Conservation (phyloP, 495 filamentous ascomycete genomes). For the Penicillium diatomitis region DNA sequence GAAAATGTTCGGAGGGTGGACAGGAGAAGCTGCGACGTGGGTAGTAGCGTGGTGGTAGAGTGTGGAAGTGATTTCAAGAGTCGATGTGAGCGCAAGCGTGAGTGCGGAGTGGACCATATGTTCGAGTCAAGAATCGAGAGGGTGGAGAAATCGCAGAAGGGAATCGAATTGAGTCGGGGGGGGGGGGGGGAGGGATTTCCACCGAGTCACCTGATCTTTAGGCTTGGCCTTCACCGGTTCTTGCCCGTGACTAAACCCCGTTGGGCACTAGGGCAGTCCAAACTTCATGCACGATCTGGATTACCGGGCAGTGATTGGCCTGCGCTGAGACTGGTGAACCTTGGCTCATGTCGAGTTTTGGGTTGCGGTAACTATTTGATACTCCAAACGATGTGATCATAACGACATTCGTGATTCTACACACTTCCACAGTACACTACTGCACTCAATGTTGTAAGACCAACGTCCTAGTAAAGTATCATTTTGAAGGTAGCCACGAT, state of each 20-base stretch:
- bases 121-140: background rate
- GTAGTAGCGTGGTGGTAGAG: background rate
- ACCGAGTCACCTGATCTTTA: background rate
- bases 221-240: background rate
- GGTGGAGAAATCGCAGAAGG: background rate
- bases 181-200: background rate
- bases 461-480: no score
- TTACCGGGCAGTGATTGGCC: no score
- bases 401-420: no score
- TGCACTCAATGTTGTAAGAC: no score
- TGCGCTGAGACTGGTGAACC: no score
- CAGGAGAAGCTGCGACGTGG: background rate
- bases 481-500: no score
- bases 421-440: no score
- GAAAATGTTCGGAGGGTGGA: background rate
- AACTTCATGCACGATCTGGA: no score
- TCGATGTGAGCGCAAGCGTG: background rate
- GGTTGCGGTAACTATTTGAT: background rate
- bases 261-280: background rate
- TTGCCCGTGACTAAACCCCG: background rate
- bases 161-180: background rate
- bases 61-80: background rate
- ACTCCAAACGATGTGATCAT: background rate
- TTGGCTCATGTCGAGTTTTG: constrained; percentile 1
- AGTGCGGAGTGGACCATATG: background rate